A percentile compares a stretch with the other conserved stretches of the same genome.
Conservation (phyloP, 1,284 basidiomycete genomes). For the Ceratobasidium sp. region DNA sequence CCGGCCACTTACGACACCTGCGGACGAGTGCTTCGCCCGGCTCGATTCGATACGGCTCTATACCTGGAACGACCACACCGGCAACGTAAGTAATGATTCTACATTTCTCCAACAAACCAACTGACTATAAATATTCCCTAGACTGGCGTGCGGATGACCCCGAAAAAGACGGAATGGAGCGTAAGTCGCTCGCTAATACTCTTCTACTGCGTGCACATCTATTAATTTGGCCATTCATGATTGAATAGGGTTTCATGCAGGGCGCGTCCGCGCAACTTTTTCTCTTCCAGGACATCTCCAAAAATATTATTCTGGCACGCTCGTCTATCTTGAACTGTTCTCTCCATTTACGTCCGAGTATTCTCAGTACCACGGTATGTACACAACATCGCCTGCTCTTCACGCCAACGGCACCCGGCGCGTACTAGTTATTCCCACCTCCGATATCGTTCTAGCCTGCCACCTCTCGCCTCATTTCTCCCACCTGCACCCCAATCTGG, state of each 20-base stretch:
- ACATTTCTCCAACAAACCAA: too few species aligned
- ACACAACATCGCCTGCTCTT: background rate
- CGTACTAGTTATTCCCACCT: background rate
- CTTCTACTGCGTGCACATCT: background rate
- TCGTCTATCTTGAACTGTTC: slow-evolving; percentile 12
- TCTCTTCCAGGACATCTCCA: background rate
- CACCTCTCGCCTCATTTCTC: slow-evolving; percentile 1
- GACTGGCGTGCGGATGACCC: too few species aligned
- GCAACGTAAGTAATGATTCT: background rate
- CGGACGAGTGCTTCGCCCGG: background rate
- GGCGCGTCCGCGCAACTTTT: slow-evolving; percentile 7
- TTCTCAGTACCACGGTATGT: background rate
- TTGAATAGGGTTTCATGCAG: background rate
- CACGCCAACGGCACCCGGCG: background rate
- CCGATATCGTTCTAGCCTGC: background rate
- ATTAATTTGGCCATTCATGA: background rate
- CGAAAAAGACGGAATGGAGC: too few species aligned
- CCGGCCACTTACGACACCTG: background rate
- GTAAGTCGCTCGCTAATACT: too few species aligned
- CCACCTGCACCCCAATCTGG: background rate
- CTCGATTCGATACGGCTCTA: background rate
- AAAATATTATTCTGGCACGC: background rate
- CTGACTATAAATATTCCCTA: too few species aligned
- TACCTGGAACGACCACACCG: background rate
- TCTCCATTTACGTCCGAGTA: background rate